Base-by-base conservation (phyloP, 163 green algal genomes). In the Chlorella variabilis region DNA sequence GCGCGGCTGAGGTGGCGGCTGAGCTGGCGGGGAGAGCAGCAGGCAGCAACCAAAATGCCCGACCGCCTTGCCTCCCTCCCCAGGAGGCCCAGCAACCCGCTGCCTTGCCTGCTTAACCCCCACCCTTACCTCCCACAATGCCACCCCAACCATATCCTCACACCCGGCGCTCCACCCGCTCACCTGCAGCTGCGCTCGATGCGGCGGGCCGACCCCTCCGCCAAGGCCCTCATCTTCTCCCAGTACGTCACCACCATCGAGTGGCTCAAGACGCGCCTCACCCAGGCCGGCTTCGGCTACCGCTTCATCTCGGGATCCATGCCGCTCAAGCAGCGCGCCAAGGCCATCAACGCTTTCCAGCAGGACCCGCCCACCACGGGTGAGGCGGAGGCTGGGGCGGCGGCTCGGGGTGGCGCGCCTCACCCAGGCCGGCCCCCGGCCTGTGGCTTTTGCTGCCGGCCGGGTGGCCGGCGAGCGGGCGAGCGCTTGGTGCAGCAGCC, bases 191-290 rank as follows among this genome's bases (percentile, higher is more conserved):
- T 96, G 80, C 51, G 62, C 9, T 80, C 81, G 13, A 95, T 96
- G 93, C 89, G 89, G 18, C 83, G 77, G 17, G 51, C 61, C 6
- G 89, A 95, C 78, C 68, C 84, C 38, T 79, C 62, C 36, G 88
- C 85, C 86, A 96, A 96, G 84, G 92, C 92, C 25, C 87, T 96
- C 34, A 85, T 96, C 21, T 96, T 96, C 87, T 92, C 73, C 29
- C 88, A 92, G 85, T 93, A 90, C 78, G 63, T 67, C 4, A 63
- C 62, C 78, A 90, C 85, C 49, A 85, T 90, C 48, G 83, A 92
- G 20, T 93, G 88, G 87, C 78, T 95, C 39, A 90, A 91, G 82
- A 41, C 61, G n/a, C 59, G 74, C 42, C 88, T 95, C n/a, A 65
- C 54, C 6, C 48, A 85, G 18, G 85, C 90, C 71, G 90, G 91